Conservation (phyloP, 2,329 filamentous ascomycete species). For the Pseudocercospora eumusae region DNA sequence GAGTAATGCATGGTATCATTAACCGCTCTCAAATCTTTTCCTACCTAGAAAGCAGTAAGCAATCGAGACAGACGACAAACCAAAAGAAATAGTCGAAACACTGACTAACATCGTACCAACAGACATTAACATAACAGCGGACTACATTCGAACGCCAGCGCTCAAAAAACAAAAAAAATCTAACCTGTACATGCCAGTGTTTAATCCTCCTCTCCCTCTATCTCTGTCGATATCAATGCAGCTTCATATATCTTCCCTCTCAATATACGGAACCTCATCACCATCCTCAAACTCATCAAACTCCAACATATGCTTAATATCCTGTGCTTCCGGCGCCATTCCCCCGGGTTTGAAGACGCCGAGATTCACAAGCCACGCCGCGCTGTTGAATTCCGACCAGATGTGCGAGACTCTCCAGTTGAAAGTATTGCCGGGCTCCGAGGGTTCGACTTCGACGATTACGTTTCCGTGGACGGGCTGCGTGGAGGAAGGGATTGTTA, state of each 20-base stretch:
- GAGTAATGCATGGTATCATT: too few relatives aligned
- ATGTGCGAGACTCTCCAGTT: conserved; percentile 31
- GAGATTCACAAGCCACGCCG: conserved; percentile 38
- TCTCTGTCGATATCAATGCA: background rate
- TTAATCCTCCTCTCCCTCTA: background rate
- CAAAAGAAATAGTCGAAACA: background rate
- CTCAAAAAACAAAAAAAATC: background rate
- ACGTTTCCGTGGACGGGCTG: conserved; percentile 30
- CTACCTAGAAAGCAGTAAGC: too few relatives aligned
- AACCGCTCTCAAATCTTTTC: too few relatives aligned
- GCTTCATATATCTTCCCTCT: conserved; percentile 1
- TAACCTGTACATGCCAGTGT: background rate
- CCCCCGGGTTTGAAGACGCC: conserved; percentile 30
- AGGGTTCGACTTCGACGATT: conserved; percentile 24
- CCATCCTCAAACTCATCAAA: conserved; percentile 9
- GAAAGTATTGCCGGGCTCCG: conserved; percentile 21
- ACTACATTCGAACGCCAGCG: background rate
- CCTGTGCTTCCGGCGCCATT: conserved; percentile 14
- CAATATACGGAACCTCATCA: conserved; percentile 1
- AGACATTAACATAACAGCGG: background rate
- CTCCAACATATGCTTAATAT: conserved; percentile 20
- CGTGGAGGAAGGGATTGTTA: conserved; percentile 1
- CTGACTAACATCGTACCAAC: background rate
- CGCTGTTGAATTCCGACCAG: conserved; percentile 40
- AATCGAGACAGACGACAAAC: background rate